phyloP scores from a whole-genome alignment of 257 asterid species.

The Solanum etuberosum region DNA sequence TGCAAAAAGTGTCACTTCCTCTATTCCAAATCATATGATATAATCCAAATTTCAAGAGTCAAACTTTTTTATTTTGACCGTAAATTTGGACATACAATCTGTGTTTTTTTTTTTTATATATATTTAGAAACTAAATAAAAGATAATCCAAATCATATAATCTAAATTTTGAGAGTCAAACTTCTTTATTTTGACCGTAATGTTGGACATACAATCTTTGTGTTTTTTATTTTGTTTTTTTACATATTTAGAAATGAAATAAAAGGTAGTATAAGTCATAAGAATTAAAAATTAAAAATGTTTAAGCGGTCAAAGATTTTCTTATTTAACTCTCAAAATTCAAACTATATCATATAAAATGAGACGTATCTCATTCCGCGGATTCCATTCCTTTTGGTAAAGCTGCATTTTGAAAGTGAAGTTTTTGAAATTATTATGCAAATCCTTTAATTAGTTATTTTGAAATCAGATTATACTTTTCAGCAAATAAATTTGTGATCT shows the following conservation, averaged over 20 bases:
- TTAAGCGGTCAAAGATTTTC: background rate
- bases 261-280: background rate
- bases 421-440: background rate
- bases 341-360: background rate
- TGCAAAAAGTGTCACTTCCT: background rate
- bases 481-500: background rate
- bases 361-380: background rate
- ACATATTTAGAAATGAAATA: background rate
- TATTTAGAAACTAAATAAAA: background rate
- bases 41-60: background rate
- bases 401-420: background rate
- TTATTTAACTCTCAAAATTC: background rate
- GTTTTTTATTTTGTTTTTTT: no score
- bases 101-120: background rate
- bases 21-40: background rate
- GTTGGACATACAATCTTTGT: background rate
- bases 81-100: background rate
- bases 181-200: background rate
- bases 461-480: background rate
- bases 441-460: background rate
- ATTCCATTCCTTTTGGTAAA: background rate
- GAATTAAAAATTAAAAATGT: background rate
- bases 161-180: background rate
- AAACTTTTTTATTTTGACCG: background rate
- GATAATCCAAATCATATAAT: background rate